Evolutionary conservation across 148 eudicot species (phyloP).

Genomic region (Bassia scoparia): DNA sequence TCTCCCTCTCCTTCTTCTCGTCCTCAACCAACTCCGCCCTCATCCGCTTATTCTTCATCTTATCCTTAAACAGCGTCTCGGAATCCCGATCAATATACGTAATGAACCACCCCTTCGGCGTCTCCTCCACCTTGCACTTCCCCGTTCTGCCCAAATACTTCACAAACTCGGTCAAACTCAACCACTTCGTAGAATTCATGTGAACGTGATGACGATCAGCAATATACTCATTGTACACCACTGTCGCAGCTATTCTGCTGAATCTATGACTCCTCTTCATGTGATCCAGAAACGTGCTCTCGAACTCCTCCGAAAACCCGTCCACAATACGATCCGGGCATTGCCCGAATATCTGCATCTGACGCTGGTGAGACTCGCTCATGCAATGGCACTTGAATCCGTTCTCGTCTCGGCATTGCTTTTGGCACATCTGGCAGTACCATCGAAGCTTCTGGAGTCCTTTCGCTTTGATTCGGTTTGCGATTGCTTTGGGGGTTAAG

Average conservation of each 20-base stretch:
- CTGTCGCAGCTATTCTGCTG: conserved; percentile 82
- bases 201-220: conserved; percentile 74
- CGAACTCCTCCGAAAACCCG: conserved; percentile 82
- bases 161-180: conserved; percentile 74
- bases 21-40: conserved; percentile 80
- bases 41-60: conserved; percentile 68
- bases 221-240: conserved; percentile 84
- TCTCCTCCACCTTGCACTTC: conserved; percentile 88
- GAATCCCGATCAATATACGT: conserved; percentile 88
- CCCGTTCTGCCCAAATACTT: conserved; percentile 72
- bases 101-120: conserved; percentile 89
- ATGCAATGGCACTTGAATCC: conserved; percentile 95
- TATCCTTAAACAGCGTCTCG: conserved; percentile 84
- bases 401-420: conserved; percentile 88
- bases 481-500: conserved; percentile 86
- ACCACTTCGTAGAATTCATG: conserved; percentile 91
- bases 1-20: conserved; percentile 84
- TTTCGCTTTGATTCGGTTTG: conserved; percentile 86
- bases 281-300: conserved; percentile 64
- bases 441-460: conserved; percentile 89
- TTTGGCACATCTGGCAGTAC: conserved; percentile 97
- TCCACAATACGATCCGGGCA: conserved; percentile 72
- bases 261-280: conserved; percentile 81
- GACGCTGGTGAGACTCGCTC: conserved; percentile 86
- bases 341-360: conserved; percentile 88